Percentiles rank a stretch among this genome's conserved stretches.
phyloP scores from a whole-genome alignment of 2,329 filamentous ascomycete genomes.

The Nigrospora sphaerica region DNA sequence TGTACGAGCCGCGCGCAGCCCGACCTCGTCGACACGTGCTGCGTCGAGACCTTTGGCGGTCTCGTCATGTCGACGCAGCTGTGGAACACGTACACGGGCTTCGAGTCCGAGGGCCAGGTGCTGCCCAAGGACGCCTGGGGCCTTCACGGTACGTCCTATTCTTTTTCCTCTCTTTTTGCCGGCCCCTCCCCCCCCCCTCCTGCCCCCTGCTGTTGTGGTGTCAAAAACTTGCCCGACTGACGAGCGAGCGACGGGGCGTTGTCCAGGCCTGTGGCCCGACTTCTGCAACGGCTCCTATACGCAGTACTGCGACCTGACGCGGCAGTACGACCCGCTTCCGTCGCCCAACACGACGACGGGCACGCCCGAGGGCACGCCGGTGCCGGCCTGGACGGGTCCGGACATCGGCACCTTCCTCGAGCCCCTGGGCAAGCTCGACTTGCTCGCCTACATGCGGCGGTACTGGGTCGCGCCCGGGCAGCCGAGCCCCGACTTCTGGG shows the following conservation, averaged over 20 bases:
- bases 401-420: slow-evolving; percentile 52
- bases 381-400: slow-evolving; percentile 51
- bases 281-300: slow-evolving; percentile 51
- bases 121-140: slow-evolving; percentile 51
- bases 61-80: slow-evolving; percentile 56
- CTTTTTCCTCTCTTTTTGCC: not conserved
- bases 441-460: slow-evolving; percentile 59
- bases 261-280: slow-evolving; percentile 20
- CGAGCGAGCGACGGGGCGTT: not conserved
- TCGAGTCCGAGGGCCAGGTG: slow-evolving; percentile 48
- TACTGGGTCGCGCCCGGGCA: slow-evolving; percentile 54
- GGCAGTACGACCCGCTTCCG: slow-evolving; percentile 57
- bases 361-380: slow-evolving; percentile 40
- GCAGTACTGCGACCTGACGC: slow-evolving; percentile 58
- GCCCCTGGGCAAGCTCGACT: slow-evolving; percentile 49
- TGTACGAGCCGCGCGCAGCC: slow-evolving; percentile 39
- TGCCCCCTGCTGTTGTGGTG: no score
- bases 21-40: slow-evolving; percentile 51
- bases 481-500: slow-evolving; percentile 56
- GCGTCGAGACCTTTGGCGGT: slow-evolving; percentile 58
- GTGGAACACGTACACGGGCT: slow-evolving; percentile 58
- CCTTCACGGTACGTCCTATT: slow-evolving; percentile 40
- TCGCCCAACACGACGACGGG: slow-evolving; percentile 58
- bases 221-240: not conserved
- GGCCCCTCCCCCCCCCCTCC: not conserved